Evolutionary conservation across 768 basidiomycete species (phyloP), one percentile per base, ranked within the genome.

Genomic region (Mycena crocata): DNA sequence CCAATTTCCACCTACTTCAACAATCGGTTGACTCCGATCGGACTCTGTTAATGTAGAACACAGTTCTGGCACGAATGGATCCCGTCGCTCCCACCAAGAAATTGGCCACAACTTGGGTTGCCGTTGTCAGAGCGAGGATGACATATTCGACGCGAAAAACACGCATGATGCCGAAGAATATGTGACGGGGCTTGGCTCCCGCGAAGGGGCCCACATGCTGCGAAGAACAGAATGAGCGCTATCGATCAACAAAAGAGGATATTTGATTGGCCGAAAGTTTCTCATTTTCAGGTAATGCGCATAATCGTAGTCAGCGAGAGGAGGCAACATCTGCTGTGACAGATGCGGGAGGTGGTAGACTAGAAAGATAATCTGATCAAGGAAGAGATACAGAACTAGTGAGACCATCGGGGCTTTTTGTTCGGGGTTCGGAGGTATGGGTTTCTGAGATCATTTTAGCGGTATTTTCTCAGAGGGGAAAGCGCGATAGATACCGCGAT

Each of bases 281-380:
- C 67, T 72, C n/a, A 58, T 72, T n/a, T 69, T 72, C 32, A 78
- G 46, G 67, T 74, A 31, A 21, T 71, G 61, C 3, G 74, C 67
- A 56, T 62, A 60, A 63, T 92, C 90, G 55, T 87, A 86, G 67
- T 90, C 89, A 2, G 85, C 85, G 76, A 91, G 85, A 5, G 87
- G 88, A 21, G 89, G 90, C 48, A 90, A 77, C 57, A 89, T 72
- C 45, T 90, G 87, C 37, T 77, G 75, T 2, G 83, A 70, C 1
- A 89, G 71, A 71, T 86, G 85, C 5, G 82, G 68, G 21, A 82
- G 72, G 21, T 78, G 74, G 64, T 81, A 81, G 1, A 82, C 86
- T 9, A 76, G 69, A 58, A 78, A 79, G 23, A 90, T 77, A 39
- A 86, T 73, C 2, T 81, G 80, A 66, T 91, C 87, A 63, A 91